A percentile compares a stretch with the other conserved stretches of the same genome.
Evolutionary conservation across 345 rosid genomes (phyloP).

Genomic region (Brassica nigra): DNA sequence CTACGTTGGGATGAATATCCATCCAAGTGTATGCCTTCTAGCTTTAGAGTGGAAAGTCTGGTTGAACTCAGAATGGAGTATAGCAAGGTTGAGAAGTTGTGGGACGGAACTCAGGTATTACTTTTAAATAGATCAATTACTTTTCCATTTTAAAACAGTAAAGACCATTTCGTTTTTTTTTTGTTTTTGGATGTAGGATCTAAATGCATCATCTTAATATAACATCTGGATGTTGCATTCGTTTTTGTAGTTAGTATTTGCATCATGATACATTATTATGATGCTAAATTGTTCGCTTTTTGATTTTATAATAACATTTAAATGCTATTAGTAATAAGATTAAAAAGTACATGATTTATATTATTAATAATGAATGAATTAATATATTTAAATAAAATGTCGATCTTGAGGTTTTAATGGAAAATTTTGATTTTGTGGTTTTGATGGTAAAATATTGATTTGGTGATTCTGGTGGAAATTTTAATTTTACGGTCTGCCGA

Average conservation of each 20-base stretch:
- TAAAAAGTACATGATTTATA: not conserved
- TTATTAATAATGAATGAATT: too few relatives aligned
- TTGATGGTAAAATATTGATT: not conserved
- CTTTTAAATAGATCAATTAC: not conserved
- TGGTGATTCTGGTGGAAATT: too few relatives aligned
- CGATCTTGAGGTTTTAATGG: not conserved
- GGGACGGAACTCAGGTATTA: slow-evolving; percentile 19
- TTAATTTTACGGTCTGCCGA: too few relatives aligned
- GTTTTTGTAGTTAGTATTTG: not conserved
- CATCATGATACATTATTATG: not conserved
- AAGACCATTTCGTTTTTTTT: not conserved
- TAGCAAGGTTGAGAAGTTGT: slow-evolving; percentile 11
- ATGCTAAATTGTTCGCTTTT: not conserved
- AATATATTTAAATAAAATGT: not conserved
- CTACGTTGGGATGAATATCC: not conserved
- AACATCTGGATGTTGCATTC: not conserved
- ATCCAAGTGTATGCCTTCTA: not conserved
- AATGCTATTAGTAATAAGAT: not conserved
- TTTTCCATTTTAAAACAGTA: not conserved
- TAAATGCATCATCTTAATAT: not conserved
- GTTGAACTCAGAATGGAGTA: not conserved
- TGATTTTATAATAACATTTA: not conserved
- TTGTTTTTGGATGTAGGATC: not conserved
- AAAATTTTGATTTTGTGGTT: too few relatives aligned
- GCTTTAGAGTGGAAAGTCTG: not conserved